Conservation (phyloP, 2,329 filamentous ascomycete species). For the Fusarium algeriense region DNA sequence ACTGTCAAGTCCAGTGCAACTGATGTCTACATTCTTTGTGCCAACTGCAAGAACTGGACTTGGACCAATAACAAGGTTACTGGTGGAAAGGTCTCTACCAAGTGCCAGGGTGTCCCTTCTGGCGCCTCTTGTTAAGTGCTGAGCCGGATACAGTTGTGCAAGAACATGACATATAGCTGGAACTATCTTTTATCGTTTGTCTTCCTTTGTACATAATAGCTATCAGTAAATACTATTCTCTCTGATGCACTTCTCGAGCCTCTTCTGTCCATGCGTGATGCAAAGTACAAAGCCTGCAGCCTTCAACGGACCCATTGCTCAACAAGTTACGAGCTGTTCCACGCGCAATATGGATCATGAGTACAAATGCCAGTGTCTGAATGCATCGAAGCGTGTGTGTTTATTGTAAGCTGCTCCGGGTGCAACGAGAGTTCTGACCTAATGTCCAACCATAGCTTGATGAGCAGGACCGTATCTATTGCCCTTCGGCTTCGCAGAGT, state of each 20-base stretch:
- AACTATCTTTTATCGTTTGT: neutral
- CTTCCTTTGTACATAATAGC: neutral
- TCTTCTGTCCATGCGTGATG: no score
- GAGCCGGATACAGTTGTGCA: neutral
- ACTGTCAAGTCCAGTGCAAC: constrained; percentile 55
- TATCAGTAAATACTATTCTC: neutral
- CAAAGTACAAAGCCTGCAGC: neutral
- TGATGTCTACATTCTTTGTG: constrained; percentile 67
- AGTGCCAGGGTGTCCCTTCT: constrained; percentile 47
- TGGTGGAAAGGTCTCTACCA: constrained; percentile 59
- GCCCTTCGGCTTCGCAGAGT: neutral
- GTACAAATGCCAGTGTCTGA: neutral
- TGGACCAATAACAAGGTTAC: constrained; percentile 63
- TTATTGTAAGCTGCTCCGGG: neutral
- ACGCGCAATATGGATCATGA: neutral
- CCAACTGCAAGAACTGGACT: constrained; percentile 63
- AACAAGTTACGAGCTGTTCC: neutral
- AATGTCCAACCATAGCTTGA: neutral
- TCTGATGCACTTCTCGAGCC: rapidly evolving
- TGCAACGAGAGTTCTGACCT: neutral
- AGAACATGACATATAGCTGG: neutral
- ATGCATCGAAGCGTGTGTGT: neutral
- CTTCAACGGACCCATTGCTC: neutral
- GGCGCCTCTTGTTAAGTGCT: constrained; percentile 41
- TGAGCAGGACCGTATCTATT: neutral